Percentiles rank a stretch among this genome's conserved stretches.
Conservation (phyloP, 352 stramenopile species). For the Globisporangium yorkense region DNA sequence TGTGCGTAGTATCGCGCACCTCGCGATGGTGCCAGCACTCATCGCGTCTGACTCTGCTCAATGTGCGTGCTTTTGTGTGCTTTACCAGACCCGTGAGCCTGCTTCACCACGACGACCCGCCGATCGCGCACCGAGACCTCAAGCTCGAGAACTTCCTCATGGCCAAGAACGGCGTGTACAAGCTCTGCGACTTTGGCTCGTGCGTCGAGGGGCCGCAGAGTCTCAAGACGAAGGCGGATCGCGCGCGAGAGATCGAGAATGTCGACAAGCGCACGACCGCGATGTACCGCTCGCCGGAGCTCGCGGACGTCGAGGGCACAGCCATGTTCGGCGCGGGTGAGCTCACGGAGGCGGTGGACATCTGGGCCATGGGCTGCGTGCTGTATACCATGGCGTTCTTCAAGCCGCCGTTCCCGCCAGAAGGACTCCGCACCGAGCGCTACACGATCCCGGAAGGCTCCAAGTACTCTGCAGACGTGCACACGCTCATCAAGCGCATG, state of each 20-base stretch:
- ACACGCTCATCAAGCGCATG: constrained; percentile 90
- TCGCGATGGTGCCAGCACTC: too few species aligned
- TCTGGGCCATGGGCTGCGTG: constrained; percentile 94
- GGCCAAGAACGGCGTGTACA: constrained; percentile 86
- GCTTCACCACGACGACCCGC: constrained; percentile 73
- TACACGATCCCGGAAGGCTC: constrained; percentile 92
- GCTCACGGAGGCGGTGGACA: constrained; percentile 90
- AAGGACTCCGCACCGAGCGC: constrained; percentile 91
- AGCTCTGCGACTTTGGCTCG: constrained; percentile 95
- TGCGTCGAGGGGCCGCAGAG: constrained; percentile 75
- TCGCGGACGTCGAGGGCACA: constrained; percentile 92
- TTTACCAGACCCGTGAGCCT: constrained; percentile 41
- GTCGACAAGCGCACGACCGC: constrained; percentile 96
- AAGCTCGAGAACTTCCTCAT: constrained; percentile 98
- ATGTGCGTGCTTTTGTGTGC: not conserved
- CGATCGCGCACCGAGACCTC: constrained; percentile 95
- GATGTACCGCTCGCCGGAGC: constrained; percentile 97
- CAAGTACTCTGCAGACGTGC: constrained; percentile 83
- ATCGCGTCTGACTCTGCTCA: not conserved
- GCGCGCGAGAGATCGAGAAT: constrained; percentile 88
- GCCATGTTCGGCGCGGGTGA: constrained; percentile 90
- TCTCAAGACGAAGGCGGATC: constrained; percentile 80
- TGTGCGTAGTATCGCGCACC: constrained; percentile 29
- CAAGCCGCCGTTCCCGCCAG: constrained; percentile 94
- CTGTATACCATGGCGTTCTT: constrained; percentile 96